Evolutionary conservation across 1,284 basidiomycete species (phyloP), one percentile per base, ranked within the genome.

Genomic region (Ganoderma resinaceum): DNA sequence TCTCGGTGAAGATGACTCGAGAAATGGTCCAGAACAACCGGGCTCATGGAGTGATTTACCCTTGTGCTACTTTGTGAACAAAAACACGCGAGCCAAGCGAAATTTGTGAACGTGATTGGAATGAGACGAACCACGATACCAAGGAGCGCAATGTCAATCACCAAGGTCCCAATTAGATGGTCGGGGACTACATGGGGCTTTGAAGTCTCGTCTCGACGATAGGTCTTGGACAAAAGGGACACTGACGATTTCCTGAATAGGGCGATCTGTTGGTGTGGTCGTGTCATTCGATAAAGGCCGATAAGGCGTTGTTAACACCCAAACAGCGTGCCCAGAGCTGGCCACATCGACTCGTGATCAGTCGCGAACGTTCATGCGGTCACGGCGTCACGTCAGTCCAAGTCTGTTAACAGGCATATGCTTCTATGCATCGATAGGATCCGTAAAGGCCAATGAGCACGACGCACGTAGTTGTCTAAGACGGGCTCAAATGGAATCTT

Each of bases 391-490:
- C 18, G 18, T 43, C 42, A 6, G 7, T 20, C 4, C 5, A 43
- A 43, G 18, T n/a, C n/a, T n/a, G n/a, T n/a, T n/a, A n/a, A n/a
- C n/a, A 53, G 29, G 49, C 16, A 12, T 16, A 33, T 8, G 29
- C 52, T 16, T 18, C 18, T 49, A 23, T 49, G 61, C 61, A 29
- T 31, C 40, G 37, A 16, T 16, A 31, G 3, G 20, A 23, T 43
- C 18, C 4, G 12, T 18, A 23, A 26, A n/a, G n/a, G 23, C 9
- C 26, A 26, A 46, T 29, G 42, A 16, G 40, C 43, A 62, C n/a
- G 9, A 33, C 42, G 42, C 59, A 68, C 71, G 66, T 65, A 23
- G 43, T 66, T 33, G 65, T 57, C 35, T 55, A 64, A 35, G 33
- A 62, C 55, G 49, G 55, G n/a, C 42, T 46, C 61, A 64, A 62